Conservation (phyloP, 179 eudicot species). For the Nepenthes alata region DNA sequence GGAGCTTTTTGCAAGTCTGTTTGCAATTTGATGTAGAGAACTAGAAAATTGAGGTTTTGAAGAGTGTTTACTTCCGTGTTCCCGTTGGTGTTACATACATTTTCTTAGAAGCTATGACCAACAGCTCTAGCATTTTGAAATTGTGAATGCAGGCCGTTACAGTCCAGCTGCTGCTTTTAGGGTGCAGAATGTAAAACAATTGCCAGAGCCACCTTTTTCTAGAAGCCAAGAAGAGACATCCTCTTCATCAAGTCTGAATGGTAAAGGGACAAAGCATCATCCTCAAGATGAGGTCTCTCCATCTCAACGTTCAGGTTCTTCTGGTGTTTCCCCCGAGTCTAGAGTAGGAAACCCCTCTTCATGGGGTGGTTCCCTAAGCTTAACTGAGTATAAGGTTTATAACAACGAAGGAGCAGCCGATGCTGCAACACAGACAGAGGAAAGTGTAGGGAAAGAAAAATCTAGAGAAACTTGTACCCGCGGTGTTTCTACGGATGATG, state of each 20-base stretch:
- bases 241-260: conserved; percentile 56
- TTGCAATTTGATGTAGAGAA: too few relatives aligned
- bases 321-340: conserved; percentile 57
- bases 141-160: conserved; percentile 36
- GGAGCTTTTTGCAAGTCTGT: not conserved
- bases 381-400: conserved; percentile 53
- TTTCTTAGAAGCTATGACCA: not conserved
- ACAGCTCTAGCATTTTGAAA: conserved; percentile 2
- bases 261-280: conserved; percentile 46
- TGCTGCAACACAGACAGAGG: conserved; percentile 94
- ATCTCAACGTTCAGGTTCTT: conserved; percentile 47
- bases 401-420: conserved; percentile 61
- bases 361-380: conserved; percentile 53
- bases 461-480: conserved; percentile 54
- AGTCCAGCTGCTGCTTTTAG: conserved; percentile 45
- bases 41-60: too few relatives aligned
- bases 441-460: conserved; percentile 25
- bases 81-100: too few relatives aligned
- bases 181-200: conserved; percentile 47
- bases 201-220: conserved; percentile 62
- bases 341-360: conserved; percentile 52
- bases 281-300: conserved; percentile 68
- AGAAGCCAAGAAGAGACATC: conserved; percentile 73
- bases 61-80: too few relatives aligned
- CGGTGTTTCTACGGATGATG: conserved; percentile 88